These are phyloP conservation scores for Leishmania major DNA, from an alignment of 208 protist species.

Conservation along the genomic window DNA sequence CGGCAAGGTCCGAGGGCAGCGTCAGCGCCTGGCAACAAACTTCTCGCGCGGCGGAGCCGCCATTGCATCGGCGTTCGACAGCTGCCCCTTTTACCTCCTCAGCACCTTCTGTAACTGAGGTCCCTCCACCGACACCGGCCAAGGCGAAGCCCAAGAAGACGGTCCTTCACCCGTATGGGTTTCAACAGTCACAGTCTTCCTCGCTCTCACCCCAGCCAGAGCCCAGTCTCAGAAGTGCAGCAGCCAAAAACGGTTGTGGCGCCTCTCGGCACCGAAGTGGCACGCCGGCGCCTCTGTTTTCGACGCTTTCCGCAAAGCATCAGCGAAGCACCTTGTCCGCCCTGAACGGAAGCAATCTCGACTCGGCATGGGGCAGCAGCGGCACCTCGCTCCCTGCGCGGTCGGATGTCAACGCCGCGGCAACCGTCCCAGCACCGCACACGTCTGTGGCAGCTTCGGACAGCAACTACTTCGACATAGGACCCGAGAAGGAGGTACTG, in stretches of 20 bases:
- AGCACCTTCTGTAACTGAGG: background rate
- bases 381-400: background rate
- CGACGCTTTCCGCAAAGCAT: conserved; percentile 8
- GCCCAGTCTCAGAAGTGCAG: background rate
- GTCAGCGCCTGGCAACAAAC: background rate
- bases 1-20: background rate
- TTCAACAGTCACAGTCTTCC: background rate
- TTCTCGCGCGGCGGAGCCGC: background rate
- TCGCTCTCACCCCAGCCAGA: background rate
- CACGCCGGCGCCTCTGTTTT: background rate
- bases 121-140: background rate
- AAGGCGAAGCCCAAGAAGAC: background rate
- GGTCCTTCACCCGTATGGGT: background rate
- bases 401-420: background rate
- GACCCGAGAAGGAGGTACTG: conserved; percentile 49
- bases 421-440: background rate
- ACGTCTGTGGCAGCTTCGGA: background rate
- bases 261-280: background rate
- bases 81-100: background rate
- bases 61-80: conserved; percentile 4
- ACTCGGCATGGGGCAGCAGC: conserved; percentile 17
- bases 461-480: conserved; percentile 43
- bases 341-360: conserved; percentile 15
- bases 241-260: background rate
- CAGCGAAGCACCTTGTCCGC: background rate